phyloP scores from a whole-genome alignment of 345 rosid species.

The Cardamine chenopodiifolia region DNA sequence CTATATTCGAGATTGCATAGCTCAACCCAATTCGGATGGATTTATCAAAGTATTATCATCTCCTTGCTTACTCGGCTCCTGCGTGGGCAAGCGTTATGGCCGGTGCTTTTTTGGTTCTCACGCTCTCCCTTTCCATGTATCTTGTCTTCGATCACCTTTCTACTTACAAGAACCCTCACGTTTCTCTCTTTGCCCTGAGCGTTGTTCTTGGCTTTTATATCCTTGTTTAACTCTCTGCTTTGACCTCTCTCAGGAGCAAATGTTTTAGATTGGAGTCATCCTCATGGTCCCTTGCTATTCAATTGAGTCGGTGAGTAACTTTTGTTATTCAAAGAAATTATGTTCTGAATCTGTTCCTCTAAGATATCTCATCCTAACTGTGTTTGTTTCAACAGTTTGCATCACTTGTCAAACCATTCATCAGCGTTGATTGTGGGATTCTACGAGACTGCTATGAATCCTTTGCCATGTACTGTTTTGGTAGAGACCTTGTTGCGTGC shows the following conservation, averaged over 20 bases:
- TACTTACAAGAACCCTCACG: constrained; percentile 98
- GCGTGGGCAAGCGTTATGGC: constrained; percentile 76
- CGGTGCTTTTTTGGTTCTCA: constrained; percentile 55
- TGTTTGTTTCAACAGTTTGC: constrained; percentile 66
- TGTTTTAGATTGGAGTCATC: constrained; percentile 93
- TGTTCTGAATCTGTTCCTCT: no score
- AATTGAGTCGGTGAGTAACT: constrained; percentile 75
- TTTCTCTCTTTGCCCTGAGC: constrained; percentile 25
- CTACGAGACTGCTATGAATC: constrained; percentile 98
- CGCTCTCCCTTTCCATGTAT: constrained; percentile 74
- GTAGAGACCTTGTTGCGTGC: constrained; percentile 98
- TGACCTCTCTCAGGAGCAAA: constrained; percentile 75
- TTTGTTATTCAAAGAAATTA: background rate
- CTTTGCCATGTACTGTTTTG: constrained; percentile 99
- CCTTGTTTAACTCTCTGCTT: background rate
- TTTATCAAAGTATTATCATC: constrained; percentile 29
- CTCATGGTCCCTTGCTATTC: constrained; percentile 98
- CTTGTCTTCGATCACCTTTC: constrained; percentile 94
- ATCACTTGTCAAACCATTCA: constrained; percentile 84
- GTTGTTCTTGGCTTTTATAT: no score
- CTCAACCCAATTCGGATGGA: constrained; percentile 15
- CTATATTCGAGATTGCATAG: background rate
- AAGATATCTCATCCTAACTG: no score
- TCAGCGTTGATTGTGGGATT: constrained; percentile 86
- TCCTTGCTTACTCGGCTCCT: constrained; percentile 58